Conservation (phyloP, 768 basidiomycete species). For the Xanthoconium purpureum region DNA sequence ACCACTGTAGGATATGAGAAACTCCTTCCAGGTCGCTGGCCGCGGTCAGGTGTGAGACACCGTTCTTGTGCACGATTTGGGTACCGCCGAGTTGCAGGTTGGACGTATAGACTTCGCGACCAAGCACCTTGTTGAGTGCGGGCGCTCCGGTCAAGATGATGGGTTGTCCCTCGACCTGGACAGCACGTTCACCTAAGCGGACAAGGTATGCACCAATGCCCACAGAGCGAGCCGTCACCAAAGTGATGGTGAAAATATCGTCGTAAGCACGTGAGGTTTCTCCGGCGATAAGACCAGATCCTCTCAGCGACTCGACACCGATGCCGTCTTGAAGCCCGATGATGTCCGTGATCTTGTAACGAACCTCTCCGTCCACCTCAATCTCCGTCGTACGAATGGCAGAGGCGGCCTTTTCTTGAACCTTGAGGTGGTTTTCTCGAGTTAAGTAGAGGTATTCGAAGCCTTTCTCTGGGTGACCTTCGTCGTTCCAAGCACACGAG, state of each 20-base stretch:
- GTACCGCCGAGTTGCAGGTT: slow-evolving; percentile 98
- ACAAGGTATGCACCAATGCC: slow-evolving; percentile 99
- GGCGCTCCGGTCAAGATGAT: slow-evolving; percentile 98
- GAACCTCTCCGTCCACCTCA: slow-evolving; percentile 79
- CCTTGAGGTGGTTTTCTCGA: slow-evolving; percentile 82
- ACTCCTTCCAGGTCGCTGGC: slow-evolving; percentile 95
- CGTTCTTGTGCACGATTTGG: slow-evolving; percentile 99
- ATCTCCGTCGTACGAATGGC: slow-evolving; percentile 82
- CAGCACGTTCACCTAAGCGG: slow-evolving; percentile 93
- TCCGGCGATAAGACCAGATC: slow-evolving; percentile 97
- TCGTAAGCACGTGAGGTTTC: slow-evolving; percentile 98
- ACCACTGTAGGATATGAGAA: slow-evolving; percentile 89
- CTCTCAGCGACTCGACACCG: slow-evolving; percentile 93
- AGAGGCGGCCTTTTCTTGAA: slow-evolving; percentile 80
- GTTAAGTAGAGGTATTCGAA: slow-evolving; percentile 95
- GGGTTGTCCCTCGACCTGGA: slow-evolving; percentile 98
- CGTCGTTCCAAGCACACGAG: slow-evolving; percentile 88
- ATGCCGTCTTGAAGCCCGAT: slow-evolving; percentile 97
- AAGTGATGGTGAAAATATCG: slow-evolving; percentile 98
- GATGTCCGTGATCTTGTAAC: slow-evolving; percentile 93
- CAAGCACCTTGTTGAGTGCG: slow-evolving; percentile 97
- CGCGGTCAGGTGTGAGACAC: slow-evolving; percentile 94
- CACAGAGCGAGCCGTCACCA: slow-evolving; percentile 97
- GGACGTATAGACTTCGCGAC: slow-evolving; percentile 97
- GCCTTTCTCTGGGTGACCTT: slow-evolving; percentile 85